Evolutionary conservation across 2,329 filamentous ascomycete species (phyloP), one percentile per base, ranked within the genome.

Genomic region (Dactylellina drechsleri): DNA sequence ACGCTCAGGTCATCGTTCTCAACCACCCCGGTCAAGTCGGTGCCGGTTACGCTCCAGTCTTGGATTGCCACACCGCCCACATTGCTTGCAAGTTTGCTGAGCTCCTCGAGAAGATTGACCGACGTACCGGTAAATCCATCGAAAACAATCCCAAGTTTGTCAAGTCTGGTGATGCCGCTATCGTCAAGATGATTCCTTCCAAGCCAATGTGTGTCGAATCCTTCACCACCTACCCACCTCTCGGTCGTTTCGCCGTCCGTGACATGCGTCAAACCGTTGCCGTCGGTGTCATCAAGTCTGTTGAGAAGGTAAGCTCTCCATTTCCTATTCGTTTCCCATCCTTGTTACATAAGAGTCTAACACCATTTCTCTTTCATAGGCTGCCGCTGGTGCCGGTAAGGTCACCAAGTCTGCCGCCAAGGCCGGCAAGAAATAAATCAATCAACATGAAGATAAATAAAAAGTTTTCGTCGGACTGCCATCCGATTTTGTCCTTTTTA

Each of bases 121-220:
- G 95, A 87, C 95, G 95, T 92, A 97, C 95, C 84, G 95, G 95
- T 85, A 99, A 99, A 91, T 92, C 93, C 80, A 89, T 92, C 83
- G 95, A 99, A 87, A 83, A 87, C 84, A 84, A 83, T 83, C 95
- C 95, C 87, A 99, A 99, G 91, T 98, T 97, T 91, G 93, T 99
- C 92, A 99, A 99, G 93, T 97, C 94, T 83, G 95, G 95, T 91
- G 95, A 99, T 85, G 94, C 95, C 81, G 94, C 94, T 85, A 99
- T 99, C 87, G 95, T 99, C 88, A 98, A 97, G 93, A 98, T 99
- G 95, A 84, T 97, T 89, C 95, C 95, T 84, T 97, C 94, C 88
- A 99, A 99, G 93, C 95, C 95, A 84, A 99, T 99, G 95, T 99
- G 95, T 86, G 95, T 99, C 86, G 95, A 99, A 92, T 88, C 95